Base-by-base conservation (phyloP, 768 basidiomycete species). In the Amanita fuliginea region DNA sequence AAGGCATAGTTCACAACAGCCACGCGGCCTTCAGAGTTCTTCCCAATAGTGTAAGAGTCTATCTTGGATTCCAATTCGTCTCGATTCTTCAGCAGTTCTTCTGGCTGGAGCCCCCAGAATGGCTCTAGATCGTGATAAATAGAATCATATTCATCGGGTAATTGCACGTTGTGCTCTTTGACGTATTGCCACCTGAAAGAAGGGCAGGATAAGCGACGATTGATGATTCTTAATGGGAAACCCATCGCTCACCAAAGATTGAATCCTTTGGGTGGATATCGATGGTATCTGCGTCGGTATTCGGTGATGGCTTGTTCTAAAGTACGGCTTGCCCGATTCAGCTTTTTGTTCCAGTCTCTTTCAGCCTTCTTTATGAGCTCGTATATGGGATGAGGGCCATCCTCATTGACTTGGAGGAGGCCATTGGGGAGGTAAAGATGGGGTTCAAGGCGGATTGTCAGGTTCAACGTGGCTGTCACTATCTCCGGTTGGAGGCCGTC, bases 91-190 rank as follows among this genome's bases (percentile, higher is more conserved):
- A 59, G 56, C 9, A 75, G 64, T 41, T 73, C 72, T 5, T 52
- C 48, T 0, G 73, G 73, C 32, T 69, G 63, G 33, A 95, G 64
- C 0, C 77, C 71, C 84, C 86, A 92, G 65, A 89, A 96, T 0
- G 90, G 88, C 44, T 81, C 80, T 3, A 97, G 68, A 59, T 95
- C 91, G 41, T 77, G 68, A 42, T 73, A 60, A 26, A 94, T 77
- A 22, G 71, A 70, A 57, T 88, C 88, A 56, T 90, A 95, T 63
- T 95, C 93, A 60, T 97, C 93, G 4, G 84, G 75, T 48, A 95
- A 78, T 57, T 81, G 79, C 21, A 89, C 80, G 14, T 78, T 67
- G 62, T 92, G 76, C 43, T 80, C 72, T 59, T 71, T 68, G n/a
- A 79, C 87, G 61, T 72, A 75, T 35, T 67, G 55, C 73, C 73